Conservation (phyloP, 2,329 filamentous ascomycete genomes). For the Pyrenophora teres region DNA sequence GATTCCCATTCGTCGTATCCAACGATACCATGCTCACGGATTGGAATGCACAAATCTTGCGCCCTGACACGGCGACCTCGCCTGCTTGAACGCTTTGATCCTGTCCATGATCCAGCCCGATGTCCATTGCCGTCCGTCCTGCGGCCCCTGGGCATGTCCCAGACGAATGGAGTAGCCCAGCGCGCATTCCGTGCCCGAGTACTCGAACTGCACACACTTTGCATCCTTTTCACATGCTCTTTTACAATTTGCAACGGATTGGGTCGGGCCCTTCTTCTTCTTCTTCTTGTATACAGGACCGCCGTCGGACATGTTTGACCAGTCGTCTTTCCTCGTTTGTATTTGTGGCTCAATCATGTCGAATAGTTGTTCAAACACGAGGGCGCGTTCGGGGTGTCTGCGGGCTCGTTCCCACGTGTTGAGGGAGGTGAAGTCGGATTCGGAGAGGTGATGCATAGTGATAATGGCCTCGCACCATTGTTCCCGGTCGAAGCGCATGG, state of each 20-base stretch:
- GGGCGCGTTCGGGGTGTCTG: constrained; percentile 28
- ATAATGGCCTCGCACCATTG: constrained; percentile 53
- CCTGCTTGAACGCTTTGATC: constrained; percentile 37
- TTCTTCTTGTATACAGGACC: constrained; percentile 21
- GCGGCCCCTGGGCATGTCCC: constrained; percentile 30
- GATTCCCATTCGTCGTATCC: neutral
- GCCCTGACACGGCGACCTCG: constrained; percentile 35
- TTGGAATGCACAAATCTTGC: constrained; percentile 44
- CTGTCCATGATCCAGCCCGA: constrained; percentile 42
- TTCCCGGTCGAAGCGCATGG: constrained; percentile 44
- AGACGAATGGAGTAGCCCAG: constrained; percentile 37
- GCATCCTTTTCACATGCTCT: constrained; percentile 35
- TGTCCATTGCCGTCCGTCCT: constrained; percentile 28
- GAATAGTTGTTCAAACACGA: constrained; percentile 45
- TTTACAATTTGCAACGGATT: constrained; percentile 37
- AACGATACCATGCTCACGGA: constrained; percentile 23
- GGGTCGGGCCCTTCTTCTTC: constrained; percentile 20
- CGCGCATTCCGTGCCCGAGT: constrained; percentile 36
- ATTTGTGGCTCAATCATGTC: constrained; percentile 35
- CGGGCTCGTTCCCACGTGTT: constrained; percentile 35
- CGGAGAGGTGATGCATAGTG: constrained; percentile 44
- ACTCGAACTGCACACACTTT: constrained; percentile 42
- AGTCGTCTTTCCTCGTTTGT: constrained; percentile 33
- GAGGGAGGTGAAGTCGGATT: constrained; percentile 36
- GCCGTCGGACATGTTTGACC: constrained; percentile 43